A percentile compares a stretch with the other conserved stretches of the same genome.
Conservation (phyloP, 1,284 basidiomycete species). For the Apiotrichum sp. region DNA sequence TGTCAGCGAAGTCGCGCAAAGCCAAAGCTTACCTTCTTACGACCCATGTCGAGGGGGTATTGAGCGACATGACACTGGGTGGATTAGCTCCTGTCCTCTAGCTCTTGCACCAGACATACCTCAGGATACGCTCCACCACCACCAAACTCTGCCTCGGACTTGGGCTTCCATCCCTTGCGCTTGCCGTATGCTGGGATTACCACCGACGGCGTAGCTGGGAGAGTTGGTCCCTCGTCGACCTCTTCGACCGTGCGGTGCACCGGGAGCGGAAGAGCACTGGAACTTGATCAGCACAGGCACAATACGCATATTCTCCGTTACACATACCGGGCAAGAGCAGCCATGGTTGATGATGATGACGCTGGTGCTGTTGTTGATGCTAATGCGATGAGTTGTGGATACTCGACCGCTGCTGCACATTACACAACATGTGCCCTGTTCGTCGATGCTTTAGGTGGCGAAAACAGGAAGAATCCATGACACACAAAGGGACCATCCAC, state of each 20-base stretch:
- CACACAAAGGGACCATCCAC: no score
- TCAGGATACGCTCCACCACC: conserved; percentile 96
- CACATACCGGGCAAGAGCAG: conserved; percentile 44
- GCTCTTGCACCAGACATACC: conserved; percentile 22
- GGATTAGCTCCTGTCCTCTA: neutral
- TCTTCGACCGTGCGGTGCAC: conserved; percentile 31
- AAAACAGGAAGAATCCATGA: no score
- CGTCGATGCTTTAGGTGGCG: no score
- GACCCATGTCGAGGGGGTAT: conserved; percentile 91
- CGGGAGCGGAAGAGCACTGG: conserved; percentile 39
- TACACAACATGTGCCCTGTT: no score
- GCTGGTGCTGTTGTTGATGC: conserved; percentile 2
- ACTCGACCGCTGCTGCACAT: no score
- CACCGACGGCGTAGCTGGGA: conserved; percentile 15
- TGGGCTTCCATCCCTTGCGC: conserved; percentile 80
- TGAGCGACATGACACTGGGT: conserved; percentile 84
- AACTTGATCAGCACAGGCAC: neutral
- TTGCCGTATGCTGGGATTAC: conserved; percentile 61
- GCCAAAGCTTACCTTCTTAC: conserved; percentile 61
- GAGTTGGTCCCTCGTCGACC: conserved; percentile 26
- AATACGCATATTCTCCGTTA: no score
- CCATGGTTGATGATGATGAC: conserved; percentile 33
- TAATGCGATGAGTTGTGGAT: neutral
- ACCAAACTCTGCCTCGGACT: conserved; percentile 72
- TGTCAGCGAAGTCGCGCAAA: neutral